phyloP scores from a whole-genome alignment of 257 asterid genomes.

The Plantago elongata region DNA sequence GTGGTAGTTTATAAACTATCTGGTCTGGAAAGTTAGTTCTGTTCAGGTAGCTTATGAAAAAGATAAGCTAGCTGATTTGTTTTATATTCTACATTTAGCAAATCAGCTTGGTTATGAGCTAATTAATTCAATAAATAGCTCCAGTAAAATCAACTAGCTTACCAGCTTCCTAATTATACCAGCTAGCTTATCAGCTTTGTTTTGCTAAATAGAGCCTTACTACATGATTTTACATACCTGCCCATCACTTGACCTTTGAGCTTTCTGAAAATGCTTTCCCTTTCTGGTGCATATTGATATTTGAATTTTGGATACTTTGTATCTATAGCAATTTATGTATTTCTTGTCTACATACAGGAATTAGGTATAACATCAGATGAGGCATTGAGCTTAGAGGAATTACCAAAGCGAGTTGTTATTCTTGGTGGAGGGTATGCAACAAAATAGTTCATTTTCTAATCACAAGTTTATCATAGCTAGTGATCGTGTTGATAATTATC shows the following conservation, averaged over 20 bases:
- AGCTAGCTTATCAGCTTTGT: too few species aligned
- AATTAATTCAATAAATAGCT: too few species aligned
- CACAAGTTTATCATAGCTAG: conserved; percentile 15
- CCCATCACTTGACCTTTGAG: not conserved
- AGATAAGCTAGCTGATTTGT: too few species aligned
- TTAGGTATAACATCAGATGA: conserved; percentile 96
- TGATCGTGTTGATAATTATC: conserved; percentile 16
- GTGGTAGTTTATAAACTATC: too few species aligned
- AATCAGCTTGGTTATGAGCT: too few species aligned
- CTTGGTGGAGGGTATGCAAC: conserved; percentile 85
- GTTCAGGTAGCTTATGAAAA: too few species aligned
- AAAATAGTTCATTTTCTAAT: conserved; percentile 14
- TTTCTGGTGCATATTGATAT: not conserved
- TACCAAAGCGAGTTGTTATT: conserved; percentile 80
- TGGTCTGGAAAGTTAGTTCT: too few species aligned
- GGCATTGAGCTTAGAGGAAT: conserved; percentile 96
- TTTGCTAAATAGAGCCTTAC: too few species aligned
- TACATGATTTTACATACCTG: too few species aligned
- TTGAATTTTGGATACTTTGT: conserved; percentile 4
- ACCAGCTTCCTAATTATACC: too few species aligned
- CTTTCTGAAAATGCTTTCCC: not conserved
- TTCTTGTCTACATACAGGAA: conserved; percentile 46
- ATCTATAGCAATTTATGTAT: conserved; percentile 9
- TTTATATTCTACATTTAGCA: too few species aligned
- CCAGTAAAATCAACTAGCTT: too few species aligned